These are phyloP conservation scores for Rhynchosporium graminicola DNA, from an alignment of 2,329 filamentous ascomycete species.

Conservation along the genomic window DNA sequence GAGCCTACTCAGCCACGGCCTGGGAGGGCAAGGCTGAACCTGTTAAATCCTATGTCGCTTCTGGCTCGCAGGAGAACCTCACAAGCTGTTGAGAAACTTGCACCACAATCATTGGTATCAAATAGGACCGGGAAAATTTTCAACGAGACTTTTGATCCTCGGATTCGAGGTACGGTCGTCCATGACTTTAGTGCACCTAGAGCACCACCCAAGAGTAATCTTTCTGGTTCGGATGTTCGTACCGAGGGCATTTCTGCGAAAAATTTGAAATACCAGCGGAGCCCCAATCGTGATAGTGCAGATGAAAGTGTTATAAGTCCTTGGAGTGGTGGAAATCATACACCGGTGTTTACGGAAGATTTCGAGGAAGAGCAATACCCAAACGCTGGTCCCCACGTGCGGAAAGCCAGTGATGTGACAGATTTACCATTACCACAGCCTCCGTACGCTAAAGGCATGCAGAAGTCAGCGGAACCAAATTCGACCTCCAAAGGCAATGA, in stretches of 20 bases:
- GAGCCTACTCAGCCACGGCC: conserved; percentile 28
- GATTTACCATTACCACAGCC: conserved; percentile 39
- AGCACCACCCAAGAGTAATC: conserved; percentile 43
- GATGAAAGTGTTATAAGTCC: conserved; percentile 31
- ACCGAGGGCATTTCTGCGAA: conserved; percentile 19
- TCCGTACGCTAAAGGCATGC: conserved; percentile 36
- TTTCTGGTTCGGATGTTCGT: conserved; percentile 39
- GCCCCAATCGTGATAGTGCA: conserved; percentile 28
- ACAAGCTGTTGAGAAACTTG: conserved; percentile 37
- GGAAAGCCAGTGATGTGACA: conserved; percentile 39
- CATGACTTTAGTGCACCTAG: conserved; percentile 67
- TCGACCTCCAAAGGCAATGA: conserved; percentile 27
- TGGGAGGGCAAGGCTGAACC: conserved; percentile 38
- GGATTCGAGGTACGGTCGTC: conserved; percentile 63
- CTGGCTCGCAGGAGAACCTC: conserved; percentile 39
- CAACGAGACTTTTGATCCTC: conserved; percentile 57
- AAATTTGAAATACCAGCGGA: conserved; percentile 29
- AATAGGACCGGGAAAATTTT: conserved; percentile 27
- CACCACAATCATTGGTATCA: conserved; percentile 33
- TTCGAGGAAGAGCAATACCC: conserved; percentile 51
- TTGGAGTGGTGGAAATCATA: conserved; percentile 46
- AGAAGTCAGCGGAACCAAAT: conserved; percentile 28
- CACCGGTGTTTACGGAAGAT: conserved; percentile 56
- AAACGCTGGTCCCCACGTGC: conserved; percentile 40
- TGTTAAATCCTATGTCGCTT: conserved; percentile 33